Evolutionary conservation across 768 basidiomycete species (phyloP).

Genomic region (Tylopilus subfusipes): DNA sequence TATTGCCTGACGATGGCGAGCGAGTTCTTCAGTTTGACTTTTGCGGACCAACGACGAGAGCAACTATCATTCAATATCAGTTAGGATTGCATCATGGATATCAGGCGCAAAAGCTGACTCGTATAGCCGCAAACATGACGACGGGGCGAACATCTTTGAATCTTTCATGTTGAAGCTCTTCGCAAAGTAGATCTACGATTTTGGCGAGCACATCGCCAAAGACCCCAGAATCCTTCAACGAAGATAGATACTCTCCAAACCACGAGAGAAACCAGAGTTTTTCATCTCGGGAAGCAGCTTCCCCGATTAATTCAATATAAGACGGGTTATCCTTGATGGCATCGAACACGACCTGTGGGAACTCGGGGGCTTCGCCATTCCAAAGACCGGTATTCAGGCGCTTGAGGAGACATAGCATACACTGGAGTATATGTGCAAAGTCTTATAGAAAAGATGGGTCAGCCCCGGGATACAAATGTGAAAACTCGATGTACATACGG

Average conservation of each 20-base stretch:
- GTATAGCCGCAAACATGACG: constrained; percentile 56
- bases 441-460: constrained; percentile 38
- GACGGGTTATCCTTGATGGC: constrained; percentile 75
- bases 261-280: constrained; percentile 55
- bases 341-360: constrained; percentile 76
- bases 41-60: constrained; percentile 34
- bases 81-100: background rate
- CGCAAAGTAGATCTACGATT: constrained; percentile 70
- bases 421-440: constrained; percentile 55
- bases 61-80: constrained; percentile 26
- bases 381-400: constrained; percentile 59
- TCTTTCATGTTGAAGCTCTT: constrained; percentile 76
- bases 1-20: constrained; percentile 29
- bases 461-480: background rate
- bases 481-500: constrained; percentile 45
- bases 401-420: constrained; percentile 57
- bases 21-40: constrained; percentile 26
- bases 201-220: constrained; percentile 72
- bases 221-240: constrained; percentile 44
- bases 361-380: constrained; percentile 66
- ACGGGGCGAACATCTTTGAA: constrained; percentile 57
- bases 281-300: constrained; percentile 30
- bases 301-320: constrained; percentile 46
- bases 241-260: constrained; percentile 61
- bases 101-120: constrained; percentile 45